Evolutionary conservation across 306 rosid genomes (phyloP).

Genomic region (Quercus berberidifolia): DNA sequence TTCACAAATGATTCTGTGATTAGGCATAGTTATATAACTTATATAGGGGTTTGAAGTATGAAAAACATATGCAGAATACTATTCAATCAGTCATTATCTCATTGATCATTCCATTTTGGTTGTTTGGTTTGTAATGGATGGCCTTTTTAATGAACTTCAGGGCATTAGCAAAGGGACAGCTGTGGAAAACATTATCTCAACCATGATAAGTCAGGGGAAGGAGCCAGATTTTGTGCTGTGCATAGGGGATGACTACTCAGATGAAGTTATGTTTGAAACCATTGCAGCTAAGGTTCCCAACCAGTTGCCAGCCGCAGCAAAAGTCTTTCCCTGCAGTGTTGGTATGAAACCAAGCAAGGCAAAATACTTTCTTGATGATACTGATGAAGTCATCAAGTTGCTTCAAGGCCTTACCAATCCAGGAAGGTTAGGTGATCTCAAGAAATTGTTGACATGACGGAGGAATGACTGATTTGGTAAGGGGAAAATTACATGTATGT

Average conservation of each 20-base stretch:
- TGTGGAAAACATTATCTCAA: slow-evolving; percentile 57
- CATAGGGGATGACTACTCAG: slow-evolving; percentile 75
- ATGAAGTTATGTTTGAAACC: slow-evolving; percentile 69
- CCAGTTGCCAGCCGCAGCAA: slow-evolving; percentile 36
- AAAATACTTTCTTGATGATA: slow-evolving; percentile 63
- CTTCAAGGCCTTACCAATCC: slow-evolving; percentile 43
- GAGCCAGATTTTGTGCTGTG: slow-evolving; percentile 67
- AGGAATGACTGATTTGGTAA: slow-evolving; percentile 19
- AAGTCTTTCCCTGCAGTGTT: slow-evolving; percentile 60
- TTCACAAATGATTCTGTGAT: too few species aligned
- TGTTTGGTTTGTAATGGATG: neutral
- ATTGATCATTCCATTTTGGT: neutral
- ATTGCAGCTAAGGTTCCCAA: slow-evolving; percentile 33
- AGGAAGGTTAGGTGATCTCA: neutral
- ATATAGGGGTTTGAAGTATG: too few species aligned
- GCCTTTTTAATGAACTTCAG: slow-evolving; percentile 27
- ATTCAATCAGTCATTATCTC: neutral
- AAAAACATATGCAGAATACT: too few species aligned
- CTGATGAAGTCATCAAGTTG: slow-evolving; percentile 52
- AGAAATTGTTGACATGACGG: too few species aligned
- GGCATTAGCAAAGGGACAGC: slow-evolving; percentile 72
- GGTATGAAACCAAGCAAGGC: slow-evolving; percentile 82
- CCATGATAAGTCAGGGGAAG: slow-evolving; percentile 36
- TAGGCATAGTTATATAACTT: too few species aligned
- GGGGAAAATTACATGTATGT: too few species aligned